Percentiles rank a stretch among this genome's conserved stretches.
phyloP scores from a whole-genome alignment of 768 basidiomycete species.

The Cyclocybe aegerita region DNA sequence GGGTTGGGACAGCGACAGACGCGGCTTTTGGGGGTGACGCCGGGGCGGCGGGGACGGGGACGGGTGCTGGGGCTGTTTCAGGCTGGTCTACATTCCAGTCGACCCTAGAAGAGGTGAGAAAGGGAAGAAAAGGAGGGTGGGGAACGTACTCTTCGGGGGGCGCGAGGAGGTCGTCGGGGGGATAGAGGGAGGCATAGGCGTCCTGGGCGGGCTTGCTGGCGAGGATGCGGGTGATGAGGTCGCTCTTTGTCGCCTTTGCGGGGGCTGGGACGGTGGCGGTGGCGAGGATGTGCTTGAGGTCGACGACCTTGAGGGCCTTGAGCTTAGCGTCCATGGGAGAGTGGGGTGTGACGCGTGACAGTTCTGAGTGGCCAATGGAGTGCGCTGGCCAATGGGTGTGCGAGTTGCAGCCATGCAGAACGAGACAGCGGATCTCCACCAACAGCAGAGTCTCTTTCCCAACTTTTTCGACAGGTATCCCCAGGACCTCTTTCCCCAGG shows the following conservation, averaged over 20 bases:
- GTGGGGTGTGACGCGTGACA: conserved; percentile 23
- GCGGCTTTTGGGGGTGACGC: background rate
- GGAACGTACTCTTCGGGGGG: conserved; percentile 34
- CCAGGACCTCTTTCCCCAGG: conserved; percentile 25
- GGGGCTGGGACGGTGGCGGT: conserved; percentile 48
- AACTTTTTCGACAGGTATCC: conserved; percentile 24
- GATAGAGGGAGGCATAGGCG: conserved; percentile 43
- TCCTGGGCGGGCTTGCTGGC: conserved; percentile 50
- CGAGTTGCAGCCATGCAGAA: conserved; percentile 25
- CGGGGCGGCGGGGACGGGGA: background rate
- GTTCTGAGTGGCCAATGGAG: conserved; percentile 18
- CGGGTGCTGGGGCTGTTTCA: conserved; percentile 8
- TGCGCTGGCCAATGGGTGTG: conserved; percentile 19
- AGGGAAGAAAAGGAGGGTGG: background rate
- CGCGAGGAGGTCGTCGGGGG: conserved; percentile 29
- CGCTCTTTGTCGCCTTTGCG: conserved; percentile 62
- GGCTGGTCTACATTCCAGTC: conserved; percentile 41
- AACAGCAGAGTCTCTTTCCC: conserved; percentile 24
- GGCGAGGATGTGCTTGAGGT: conserved; percentile 62
- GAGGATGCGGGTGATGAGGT: conserved; percentile 64
- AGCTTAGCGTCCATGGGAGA: conserved; percentile 36
- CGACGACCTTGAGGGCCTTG: conserved; percentile 70
- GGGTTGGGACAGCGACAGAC: background rate
- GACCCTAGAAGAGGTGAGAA: conserved; percentile 26
- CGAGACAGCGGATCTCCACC: conserved; percentile 20